A percentile compares a stretch with the other conserved stretches of the same genome.
Evolutionary conservation across 2,329 filamentous ascomycete species (phyloP).

Genomic region (Fusarium mundagurra): DNA sequence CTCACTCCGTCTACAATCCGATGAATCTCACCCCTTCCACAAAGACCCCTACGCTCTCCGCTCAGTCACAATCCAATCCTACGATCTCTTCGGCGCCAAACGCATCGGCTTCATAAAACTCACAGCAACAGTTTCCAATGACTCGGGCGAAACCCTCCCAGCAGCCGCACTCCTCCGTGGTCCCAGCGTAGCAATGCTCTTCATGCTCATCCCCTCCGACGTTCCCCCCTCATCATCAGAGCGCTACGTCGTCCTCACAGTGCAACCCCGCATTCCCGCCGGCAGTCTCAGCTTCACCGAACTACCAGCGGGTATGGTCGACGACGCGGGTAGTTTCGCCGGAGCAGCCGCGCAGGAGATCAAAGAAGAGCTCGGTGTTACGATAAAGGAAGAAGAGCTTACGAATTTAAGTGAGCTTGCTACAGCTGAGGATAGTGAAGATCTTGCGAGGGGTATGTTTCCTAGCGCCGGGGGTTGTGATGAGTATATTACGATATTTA

Average conservation of each 20-base stretch:
- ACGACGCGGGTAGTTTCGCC: conserved; percentile 62
- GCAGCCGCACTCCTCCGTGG: conserved; percentile 67
- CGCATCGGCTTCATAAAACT: conserved; percentile 68
- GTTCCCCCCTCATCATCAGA: conserved; percentile 51
- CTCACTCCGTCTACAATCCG: conserved; percentile 58
- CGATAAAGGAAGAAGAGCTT: conserved; percentile 59
- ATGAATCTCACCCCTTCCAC: conserved; percentile 62
- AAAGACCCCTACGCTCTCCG: conserved; percentile 62
- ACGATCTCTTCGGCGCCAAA: conserved; percentile 59
- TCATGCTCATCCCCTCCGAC: conserved; percentile 65
- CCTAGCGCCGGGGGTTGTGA: conserved; percentile 69
- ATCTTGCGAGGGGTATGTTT: conserved; percentile 61
- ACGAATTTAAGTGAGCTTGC: conserved; percentile 63
- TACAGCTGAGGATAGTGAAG: conserved; percentile 45
- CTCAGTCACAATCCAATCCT: conserved; percentile 62
- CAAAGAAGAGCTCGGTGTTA: conserved; percentile 66
- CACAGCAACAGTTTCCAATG: conserved; percentile 58
- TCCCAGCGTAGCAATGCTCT: conserved; percentile 68
- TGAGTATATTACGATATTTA: conserved; percentile 68
- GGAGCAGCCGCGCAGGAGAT: conserved; percentile 70
- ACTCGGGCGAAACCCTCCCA: conserved; percentile 59
- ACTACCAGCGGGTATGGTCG: conserved; percentile 68
- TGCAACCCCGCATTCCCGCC: conserved; percentile 66
- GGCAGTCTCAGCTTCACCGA: conserved; percentile 66
- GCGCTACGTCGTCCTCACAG: conserved; percentile 66